Conservation (phyloP, 2,329 filamentous ascomycete genomes). For the Alternaria triticina region DNA sequence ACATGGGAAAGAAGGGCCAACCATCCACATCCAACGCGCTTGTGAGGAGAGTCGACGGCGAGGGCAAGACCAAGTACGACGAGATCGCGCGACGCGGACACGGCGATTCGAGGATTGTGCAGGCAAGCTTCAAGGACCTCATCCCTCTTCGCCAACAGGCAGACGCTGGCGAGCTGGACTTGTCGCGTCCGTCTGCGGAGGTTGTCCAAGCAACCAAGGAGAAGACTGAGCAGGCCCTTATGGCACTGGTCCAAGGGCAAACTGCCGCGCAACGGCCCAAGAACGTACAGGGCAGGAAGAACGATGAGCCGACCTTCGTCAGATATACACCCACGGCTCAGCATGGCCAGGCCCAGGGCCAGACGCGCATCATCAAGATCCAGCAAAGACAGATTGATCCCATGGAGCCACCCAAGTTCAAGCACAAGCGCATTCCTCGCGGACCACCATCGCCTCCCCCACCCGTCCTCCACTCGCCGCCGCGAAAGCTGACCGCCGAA, state of each 20-base stretch:
- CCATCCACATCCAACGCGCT: constrained; percentile 76
- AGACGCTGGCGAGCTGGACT: constrained; percentile 87
- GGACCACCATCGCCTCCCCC: constrained; percentile 92
- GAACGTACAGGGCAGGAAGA: constrained; percentile 81
- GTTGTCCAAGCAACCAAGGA: constrained; percentile 84
- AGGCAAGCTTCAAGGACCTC: constrained; percentile 94
- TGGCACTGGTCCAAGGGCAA: constrained; percentile 80
- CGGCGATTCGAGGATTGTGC: constrained; percentile 80
- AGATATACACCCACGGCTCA: constrained; percentile 95
- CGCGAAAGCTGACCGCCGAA: constrained; percentile 91
- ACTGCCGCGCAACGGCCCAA: constrained; percentile 95
- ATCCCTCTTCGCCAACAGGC: constrained; percentile 93
- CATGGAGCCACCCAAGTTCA: constrained; percentile 97
- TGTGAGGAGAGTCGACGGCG: constrained; percentile 86
- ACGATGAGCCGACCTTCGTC: constrained; percentile 89
- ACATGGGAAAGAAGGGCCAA: constrained; percentile 82
- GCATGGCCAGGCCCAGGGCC: constrained; percentile 86
- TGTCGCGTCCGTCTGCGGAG: constrained; percentile 84
- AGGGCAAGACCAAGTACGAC: constrained; percentile 96
- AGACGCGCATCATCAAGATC: constrained; percentile 98
- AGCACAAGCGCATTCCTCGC: constrained; percentile 96
- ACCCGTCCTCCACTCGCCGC: constrained; percentile 93
- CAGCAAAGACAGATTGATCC: constrained; percentile 92
- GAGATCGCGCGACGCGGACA: constrained; percentile 92
- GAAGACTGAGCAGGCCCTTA: constrained; percentile 85